A percentile compares a stretch with the other conserved stretches of the same genome.
Evolutionary conservation across 495 filamentous ascomycete genomes (phyloP).

Genomic region (Neurospora sp.): DNA sequence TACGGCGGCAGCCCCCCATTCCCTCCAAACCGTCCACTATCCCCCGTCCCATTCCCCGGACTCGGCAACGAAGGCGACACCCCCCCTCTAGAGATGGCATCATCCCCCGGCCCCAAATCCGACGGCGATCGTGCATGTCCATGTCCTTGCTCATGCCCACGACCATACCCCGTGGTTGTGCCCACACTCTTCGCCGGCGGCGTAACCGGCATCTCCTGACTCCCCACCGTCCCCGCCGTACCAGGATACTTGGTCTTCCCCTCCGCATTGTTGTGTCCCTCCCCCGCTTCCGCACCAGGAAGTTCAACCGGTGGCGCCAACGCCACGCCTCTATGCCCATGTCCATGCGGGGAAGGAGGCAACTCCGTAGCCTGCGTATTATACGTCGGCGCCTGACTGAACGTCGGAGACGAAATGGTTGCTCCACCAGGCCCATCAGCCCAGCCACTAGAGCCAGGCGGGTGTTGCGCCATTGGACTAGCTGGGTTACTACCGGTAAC

Average conservation of each 20-base stretch:
- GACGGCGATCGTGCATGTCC: neutral
- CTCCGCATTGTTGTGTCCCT: neutral
- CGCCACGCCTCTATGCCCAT: neutral
- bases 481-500: neutral
- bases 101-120: neutral
- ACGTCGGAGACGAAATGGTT: neutral
- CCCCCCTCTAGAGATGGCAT: neutral
- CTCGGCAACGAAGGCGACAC: neutral
- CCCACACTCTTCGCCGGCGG: neutral
- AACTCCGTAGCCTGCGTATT: neutral
- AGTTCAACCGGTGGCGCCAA: conserved; percentile 3
- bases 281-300: neutral
- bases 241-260: neutral
- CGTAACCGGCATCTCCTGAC: neutral
- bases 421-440: neutral
- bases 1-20: neutral
- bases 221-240: neutral
- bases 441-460: neutral
- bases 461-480: neutral
- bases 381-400: neutral
- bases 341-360: neutral
- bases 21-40: neutral
- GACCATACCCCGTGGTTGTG: neutral
- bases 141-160: neutral
- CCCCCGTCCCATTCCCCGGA: neutral